Percentiles rank a stretch among this genome's conserved stretches.
These are phyloP conservation scores for Clavispora carvajalis DNA, from an alignment of 805 yeast genomes.

Conservation along the genomic window DNA sequence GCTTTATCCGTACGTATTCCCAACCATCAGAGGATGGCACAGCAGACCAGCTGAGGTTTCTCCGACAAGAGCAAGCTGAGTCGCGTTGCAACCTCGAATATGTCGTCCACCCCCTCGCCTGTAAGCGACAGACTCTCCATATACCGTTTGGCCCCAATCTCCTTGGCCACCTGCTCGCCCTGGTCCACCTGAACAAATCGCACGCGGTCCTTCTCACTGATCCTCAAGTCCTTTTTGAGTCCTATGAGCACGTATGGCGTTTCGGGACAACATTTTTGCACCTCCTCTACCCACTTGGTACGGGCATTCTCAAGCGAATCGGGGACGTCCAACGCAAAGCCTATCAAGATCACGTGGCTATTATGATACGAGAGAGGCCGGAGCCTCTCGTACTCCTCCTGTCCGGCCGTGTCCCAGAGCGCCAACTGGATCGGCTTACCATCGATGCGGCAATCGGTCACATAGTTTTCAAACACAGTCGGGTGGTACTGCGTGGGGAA, in stretches of 20 bases:
- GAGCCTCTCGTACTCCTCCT: constrained; percentile 88
- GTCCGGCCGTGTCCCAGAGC: constrained; percentile 96
- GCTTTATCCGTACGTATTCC: not conserved
- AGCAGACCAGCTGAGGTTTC: constrained; percentile 26
- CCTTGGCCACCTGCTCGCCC: constrained; percentile 68
- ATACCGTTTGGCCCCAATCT: constrained; percentile 78
- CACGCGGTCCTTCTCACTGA: constrained; percentile 30
- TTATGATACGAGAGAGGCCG: constrained; percentile 84
- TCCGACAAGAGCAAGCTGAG: constrained; percentile 54
- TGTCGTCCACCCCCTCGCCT: constrained; percentile 93
- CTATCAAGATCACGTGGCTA: constrained; percentile 81
- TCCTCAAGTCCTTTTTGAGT: constrained; percentile 74
- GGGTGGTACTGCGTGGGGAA: constrained; percentile 93
- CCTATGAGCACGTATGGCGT: constrained; percentile 80
- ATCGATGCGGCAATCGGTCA: constrained; percentile 89
- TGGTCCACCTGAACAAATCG: constrained; percentile 49
- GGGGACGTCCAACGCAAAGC: constrained; percentile 78
- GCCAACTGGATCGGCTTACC: constrained; percentile 87
- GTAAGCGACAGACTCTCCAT: constrained; percentile 88
- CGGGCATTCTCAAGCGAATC: constrained; percentile 82
- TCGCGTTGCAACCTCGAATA: constrained; percentile 86
- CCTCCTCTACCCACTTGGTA: constrained; percentile 85
- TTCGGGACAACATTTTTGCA: constrained; percentile 69
- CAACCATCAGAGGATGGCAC: constrained; percentile 22
- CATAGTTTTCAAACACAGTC: constrained; percentile 91